These are phyloP conservation scores for Zygosaccharomyces pseudorouxii DNA, from an alignment of 805 yeast genomes.

Conservation along the genomic window DNA sequence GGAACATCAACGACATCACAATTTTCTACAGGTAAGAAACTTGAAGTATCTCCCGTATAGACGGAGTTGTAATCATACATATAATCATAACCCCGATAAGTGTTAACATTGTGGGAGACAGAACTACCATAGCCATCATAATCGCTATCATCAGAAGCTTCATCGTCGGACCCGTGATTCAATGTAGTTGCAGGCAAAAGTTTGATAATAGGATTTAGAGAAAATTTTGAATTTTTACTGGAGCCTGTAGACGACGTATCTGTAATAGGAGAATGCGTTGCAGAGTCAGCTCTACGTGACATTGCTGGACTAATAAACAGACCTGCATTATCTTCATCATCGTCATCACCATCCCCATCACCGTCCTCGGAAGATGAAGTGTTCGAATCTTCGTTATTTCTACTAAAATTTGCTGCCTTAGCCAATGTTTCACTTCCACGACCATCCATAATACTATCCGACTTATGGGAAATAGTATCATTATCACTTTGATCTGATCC, in stretches of 20 bases:
- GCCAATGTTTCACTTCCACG: conserved; percentile 3
- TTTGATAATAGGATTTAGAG: conserved; percentile 56
- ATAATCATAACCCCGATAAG: conserved; percentile 71
- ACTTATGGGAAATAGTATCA: conserved; percentile 29
- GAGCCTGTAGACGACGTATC: conserved; percentile 28
- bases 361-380: conserved; percentile 17
- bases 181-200: conserved; percentile 81
- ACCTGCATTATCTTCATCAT: conserved; percentile 34
- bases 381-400: background rate
- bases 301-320: conserved; percentile 33
- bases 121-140: conserved; percentile 45
- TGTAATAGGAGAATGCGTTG: conserved; percentile 25
- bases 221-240: conserved; percentile 10
- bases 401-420: background rate
- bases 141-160: conserved; percentile 41
- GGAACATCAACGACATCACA: conserved; percentile 37
- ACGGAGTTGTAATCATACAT: conserved; percentile 78
- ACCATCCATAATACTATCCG: conserved; percentile 4
- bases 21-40: conserved; percentile 33
- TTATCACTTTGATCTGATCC: conserved; percentile 24
- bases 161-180: conserved; percentile 69
- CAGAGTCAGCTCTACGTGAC: conserved; percentile 28
- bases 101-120: conserved; percentile 66
- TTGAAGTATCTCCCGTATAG: conserved; percentile 48
- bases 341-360: conserved; percentile 27